phyloP scores from a whole-genome alignment of 2,329 filamentous ascomycete genomes.

The Geosmithia morbida region DNA sequence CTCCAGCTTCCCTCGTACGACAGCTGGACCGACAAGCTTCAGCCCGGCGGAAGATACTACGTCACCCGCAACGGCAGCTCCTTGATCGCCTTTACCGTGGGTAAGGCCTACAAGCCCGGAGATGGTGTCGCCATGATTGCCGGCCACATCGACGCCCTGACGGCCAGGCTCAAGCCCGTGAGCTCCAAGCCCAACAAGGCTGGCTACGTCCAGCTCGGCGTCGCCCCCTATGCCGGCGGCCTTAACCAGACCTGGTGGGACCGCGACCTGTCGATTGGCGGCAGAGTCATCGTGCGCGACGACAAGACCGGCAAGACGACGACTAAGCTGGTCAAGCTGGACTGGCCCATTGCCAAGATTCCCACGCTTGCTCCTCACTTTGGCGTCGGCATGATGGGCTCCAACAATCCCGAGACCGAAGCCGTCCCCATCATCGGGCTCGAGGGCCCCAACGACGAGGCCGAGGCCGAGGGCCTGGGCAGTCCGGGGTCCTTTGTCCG shows the following conservation, averaged over 20 bases:
- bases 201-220: conserved; percentile 78
- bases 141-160: conserved; percentile 86
- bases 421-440: conserved; percentile 89
- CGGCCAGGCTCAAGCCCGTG: conserved; percentile 81
- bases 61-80: conserved; percentile 74
- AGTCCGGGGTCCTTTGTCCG: conserved; percentile 57
- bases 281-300: conserved; percentile 74
- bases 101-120: conserved; percentile 65
- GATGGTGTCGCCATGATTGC: conserved; percentile 82
- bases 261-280: conserved; percentile 80
- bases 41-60: conserved; percentile 79
- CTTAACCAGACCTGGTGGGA: conserved; percentile 95
- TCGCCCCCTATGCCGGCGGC: conserved; percentile 83
- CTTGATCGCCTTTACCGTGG: conserved; percentile 73
- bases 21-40: conserved; percentile 57
- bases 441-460: conserved; percentile 47
- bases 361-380: conserved; percentile 92
- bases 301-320: conserved; percentile 58
- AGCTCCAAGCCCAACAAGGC: conserved; percentile 72
- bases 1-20: conserved; percentile 72
- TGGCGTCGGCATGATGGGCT: conserved; percentile 55
- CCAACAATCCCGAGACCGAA: conserved; percentile 75
- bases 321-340: conserved; percentile 74
- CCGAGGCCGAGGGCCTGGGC: conserved; percentile 32
- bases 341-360: conserved; percentile 87